Evolutionary conservation across 202 grass and related monocot genomes (phyloP).

Genomic region (Zoysia matrella): DNA sequence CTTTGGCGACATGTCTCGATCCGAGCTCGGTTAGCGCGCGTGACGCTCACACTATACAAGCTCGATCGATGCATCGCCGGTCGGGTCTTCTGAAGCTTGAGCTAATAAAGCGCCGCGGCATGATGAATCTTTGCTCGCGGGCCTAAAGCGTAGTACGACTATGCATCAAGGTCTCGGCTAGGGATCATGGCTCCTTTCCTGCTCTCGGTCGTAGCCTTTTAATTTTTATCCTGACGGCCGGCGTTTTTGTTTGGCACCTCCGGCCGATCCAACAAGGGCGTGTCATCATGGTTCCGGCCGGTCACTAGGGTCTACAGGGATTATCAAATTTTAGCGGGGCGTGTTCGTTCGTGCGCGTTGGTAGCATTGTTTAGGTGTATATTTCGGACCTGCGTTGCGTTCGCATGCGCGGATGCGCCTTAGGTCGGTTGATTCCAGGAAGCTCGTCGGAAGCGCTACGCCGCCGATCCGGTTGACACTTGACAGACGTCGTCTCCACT

Average conservation of each 20-base stretch:
- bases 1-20: constrained; percentile 41
- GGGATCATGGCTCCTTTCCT: constrained; percentile 47
- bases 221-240: background rate
- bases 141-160: background rate
- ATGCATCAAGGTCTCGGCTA: constrained; percentile 2
- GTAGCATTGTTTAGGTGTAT: background rate
- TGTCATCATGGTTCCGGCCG: constrained; percentile 36
- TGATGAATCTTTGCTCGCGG: constrained; percentile 44
- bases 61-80: background rate
- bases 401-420: background rate
- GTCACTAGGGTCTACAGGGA: background rate
- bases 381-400: background rate
- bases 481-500: background rate
- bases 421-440: background rate
- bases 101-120: constrained; percentile 2
- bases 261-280: background rate
- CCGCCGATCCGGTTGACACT: background rate
- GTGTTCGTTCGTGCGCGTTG: background rate
- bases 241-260: constrained; percentile 20
- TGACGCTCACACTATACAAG: background rate
- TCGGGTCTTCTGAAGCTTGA: no score
- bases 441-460: no score
- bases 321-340: background rate
- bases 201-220: no score
- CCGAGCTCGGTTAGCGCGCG: background rate